Conservation (phyloP, 2,329 filamentous ascomycete species). For the Elsinoe necatrix region DNA sequence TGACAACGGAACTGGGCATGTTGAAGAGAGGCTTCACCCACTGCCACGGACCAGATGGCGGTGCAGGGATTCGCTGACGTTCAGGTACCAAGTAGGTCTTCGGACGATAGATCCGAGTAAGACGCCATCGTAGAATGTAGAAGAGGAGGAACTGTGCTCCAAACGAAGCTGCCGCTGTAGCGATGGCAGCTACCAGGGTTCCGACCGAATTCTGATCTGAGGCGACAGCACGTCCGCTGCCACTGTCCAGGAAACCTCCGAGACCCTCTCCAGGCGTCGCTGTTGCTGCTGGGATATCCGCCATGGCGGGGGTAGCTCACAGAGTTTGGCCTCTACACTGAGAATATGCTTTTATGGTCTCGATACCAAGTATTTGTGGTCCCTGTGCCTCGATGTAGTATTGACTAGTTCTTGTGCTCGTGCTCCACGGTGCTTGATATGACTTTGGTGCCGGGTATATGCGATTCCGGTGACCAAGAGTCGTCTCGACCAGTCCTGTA, state of each 20-base stretch:
- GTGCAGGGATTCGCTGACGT: conserved; percentile 69
- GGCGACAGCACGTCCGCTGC: not conserved
- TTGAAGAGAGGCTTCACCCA: conserved; percentile 54
- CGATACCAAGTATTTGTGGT: not conserved
- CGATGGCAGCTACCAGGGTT: conserved; percentile 32
- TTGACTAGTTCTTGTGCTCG: no score
- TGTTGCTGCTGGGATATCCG: not conserved
- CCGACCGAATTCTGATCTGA: conserved; percentile 23
- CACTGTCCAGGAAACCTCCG: not conserved
- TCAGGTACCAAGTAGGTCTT: conserved; percentile 82
- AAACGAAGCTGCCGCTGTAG: conserved; percentile 28
- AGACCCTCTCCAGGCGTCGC: not conserved
- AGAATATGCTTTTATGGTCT: no score
- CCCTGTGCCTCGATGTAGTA: no score
- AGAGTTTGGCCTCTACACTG: not conserved
- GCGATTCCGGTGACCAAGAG: no score
- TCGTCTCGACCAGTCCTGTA: no score
- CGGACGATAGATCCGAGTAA: conserved; percentile 69
- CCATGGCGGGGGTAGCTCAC: not conserved
- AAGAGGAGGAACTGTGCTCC: conserved; percentile 56
- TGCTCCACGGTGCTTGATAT: no score
- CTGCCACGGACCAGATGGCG: conserved; percentile 49
- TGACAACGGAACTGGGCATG: conserved; percentile 70
- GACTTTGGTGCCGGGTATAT: no score
- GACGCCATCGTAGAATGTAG: conserved; percentile 64